Evolutionary conservation across 2,329 filamentous ascomycete species (phyloP), one percentile per base, ranked within the genome.

Genomic region (Phialocephala sp.): DNA sequence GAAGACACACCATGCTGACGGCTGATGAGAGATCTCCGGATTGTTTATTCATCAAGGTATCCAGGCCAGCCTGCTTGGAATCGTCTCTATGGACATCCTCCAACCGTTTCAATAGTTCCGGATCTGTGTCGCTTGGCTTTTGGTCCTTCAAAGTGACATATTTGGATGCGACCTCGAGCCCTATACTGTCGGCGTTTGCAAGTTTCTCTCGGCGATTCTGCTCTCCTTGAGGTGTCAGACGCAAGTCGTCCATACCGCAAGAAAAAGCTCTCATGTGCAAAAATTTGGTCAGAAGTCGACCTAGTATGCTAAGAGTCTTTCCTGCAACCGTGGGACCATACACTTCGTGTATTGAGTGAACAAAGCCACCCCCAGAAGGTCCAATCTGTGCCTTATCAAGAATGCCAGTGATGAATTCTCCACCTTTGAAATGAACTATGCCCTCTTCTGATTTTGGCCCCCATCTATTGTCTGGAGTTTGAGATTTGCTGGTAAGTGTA

Each of bases 371-470:
- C 36, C 89, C 88, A 66, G 88, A 91, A 43, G 94, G 93, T 62
- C 95, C 95, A 65, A 99, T 91, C 73, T 99, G 95, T 47, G 92
- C 90, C 80, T 99, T 99, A 78, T 99, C 96, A 35, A 99, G 84
- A 72, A 99, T 96, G 72, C 95, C 95, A 57, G 88, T 91, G 57
- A 97, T 85, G 71, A 98, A 87, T 71, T 97, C 92, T 58, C 95
- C 94, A 71, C 95, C 89, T 69, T 91, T 89, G 78, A 99, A 90
- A 22, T 94, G 84, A 37, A 99, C 93, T 0, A 83, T 79, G 24
- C 89, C 91, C 77, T 98, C 95, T 77, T 97, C 94, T 0, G 84
- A 83, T n/a, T 85, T 81, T 18, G 83, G 78, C 4, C 89, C 92
- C 95, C 95, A 99, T 60, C 91, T 85, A 61, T 90, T 88, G n/a